A percentile compares a stretch with the other conserved stretches of the same genome.
These are phyloP conservation scores for Saccharomycopsis lassenensis DNA, from an alignment of 805 yeast genomes.

Conservation along the genomic window DNA sequence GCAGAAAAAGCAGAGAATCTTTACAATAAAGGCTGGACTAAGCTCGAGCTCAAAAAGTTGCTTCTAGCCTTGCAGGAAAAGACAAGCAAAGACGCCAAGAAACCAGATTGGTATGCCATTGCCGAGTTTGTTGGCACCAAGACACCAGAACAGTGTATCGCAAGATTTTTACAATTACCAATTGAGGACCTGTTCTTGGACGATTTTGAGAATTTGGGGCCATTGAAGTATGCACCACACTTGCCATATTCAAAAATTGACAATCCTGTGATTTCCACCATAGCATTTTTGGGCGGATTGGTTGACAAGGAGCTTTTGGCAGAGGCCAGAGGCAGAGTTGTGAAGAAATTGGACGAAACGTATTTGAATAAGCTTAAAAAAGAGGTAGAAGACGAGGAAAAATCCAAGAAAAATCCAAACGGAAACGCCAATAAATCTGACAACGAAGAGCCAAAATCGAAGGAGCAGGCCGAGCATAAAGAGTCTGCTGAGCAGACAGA, in stretches of 20 bases:
- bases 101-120: slow-evolving; percentile 72
- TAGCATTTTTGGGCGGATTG: slow-evolving; percentile 73
- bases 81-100: slow-evolving; percentile 17
- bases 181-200: slow-evolving; percentile 66
- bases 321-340: slow-evolving; percentile 21
- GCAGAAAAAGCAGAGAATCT: slow-evolving; percentile 26
- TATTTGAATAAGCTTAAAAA: slow-evolving; percentile 18
- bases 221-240: slow-evolving; percentile 72
- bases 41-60: slow-evolving; percentile 47
- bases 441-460: slow-evolving; percentile 13
- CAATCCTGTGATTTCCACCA: slow-evolving; percentile 89
- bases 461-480: slow-evolving; percentile 5
- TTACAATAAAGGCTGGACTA: slow-evolving; percentile 45
- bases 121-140: slow-evolving; percentile 57
- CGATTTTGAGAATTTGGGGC: slow-evolving; percentile 38
- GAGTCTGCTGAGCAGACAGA: slow-evolving; percentile 6
- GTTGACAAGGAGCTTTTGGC: slow-evolving; percentile 65
- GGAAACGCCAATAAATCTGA: too few relatives aligned
- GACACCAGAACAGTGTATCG: slow-evolving; percentile 68
- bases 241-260: slow-evolving; percentile 79
- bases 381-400: slow-evolving; percentile 6
- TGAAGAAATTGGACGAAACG: slow-evolving; percentile 13
- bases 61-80: slow-evolving; percentile 23
- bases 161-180: slow-evolving; percentile 69
- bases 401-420: too few relatives aligned